Base-by-base conservation (phyloP, 2,329 filamentous ascomycete species). In the Akanthomyces dipterigenus region DNA sequence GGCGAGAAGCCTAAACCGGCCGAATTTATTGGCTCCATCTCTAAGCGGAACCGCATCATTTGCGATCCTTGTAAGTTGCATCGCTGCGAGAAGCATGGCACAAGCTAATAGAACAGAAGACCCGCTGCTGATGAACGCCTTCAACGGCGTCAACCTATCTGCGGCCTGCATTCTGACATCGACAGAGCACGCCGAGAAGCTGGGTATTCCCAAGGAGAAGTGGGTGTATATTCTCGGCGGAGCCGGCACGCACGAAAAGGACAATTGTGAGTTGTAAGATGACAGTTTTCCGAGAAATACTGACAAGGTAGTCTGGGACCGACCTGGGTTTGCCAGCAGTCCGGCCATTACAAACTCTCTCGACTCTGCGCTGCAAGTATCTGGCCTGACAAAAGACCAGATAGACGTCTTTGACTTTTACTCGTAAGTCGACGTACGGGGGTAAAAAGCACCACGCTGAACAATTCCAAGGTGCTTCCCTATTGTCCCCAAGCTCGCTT, bases 61-160 rank as follows among this genome's bases (percentile, higher is more conserved):
- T 88, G 85, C 68, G 82, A 79, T 54, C 87, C 87, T 16, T 89
- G 86, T 88, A 70, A 59, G 80, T 71, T n/a, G 2, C 12, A 14
- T 36, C 20, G 12, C 6, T 34, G 34, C n/a, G 3, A 1, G 1
- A 1, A 49, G n/a, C 26, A 22, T 18, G 12, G 5, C 6, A 16
- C 24, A 22, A 20, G 8, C 46, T 43, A 24, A 43, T 26, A 7
- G 3, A 38, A 2, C 53, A 88, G 85, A 89, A 88, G 85, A 89
- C 71, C 85, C 86, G 0, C 73, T 89, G 0, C 71, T 88, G 11
- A 88, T 89, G 86, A 89, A 89, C 67, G 86, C 87, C 0, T 89
- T 88, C 72, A 89, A 89, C 65, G 86, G 79, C 2, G 80, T 89
- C 40, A 89, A 89, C 63, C 73, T 89, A 16, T 81, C 86, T 2